Base-by-base conservation (phyloP, 345 rosid genomes). In the Nasturtium officinale region DNA sequence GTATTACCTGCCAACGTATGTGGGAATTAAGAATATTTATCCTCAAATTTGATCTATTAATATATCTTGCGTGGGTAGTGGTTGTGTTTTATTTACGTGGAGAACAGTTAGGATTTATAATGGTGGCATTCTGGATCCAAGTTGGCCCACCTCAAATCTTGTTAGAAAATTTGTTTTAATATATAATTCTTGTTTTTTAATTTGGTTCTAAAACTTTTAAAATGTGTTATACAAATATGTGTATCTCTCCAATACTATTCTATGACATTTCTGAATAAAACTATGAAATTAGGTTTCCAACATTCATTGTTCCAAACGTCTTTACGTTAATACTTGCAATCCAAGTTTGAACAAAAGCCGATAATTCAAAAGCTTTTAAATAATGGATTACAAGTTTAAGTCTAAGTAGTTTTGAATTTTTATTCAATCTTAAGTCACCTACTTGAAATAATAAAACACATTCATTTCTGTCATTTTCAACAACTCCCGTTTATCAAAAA, bases 141-240 rank as follows among this genome's bases (percentile, higher is more conserved):
- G 43, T 64, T 47, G 57, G 69, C 32, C 69, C 69, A 64, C 69
- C 56, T 47, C 29, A 64, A 47, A 64, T 47, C 67, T 32, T 64
- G 45, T 47, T 30, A 18, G 25, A 45, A 16, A 26, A 10, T 17
- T 2, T 3, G 9, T 11, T 33, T 53, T 10, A 3, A 59, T 7
- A 33, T 9, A 58, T 1, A 18, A 18, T n/a, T 38, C 16, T 40
- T 61, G 5, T 62, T 60, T 60, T n/a, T n/a, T n/a, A n/a, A 18
- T 60, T 38, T 21, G 65, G 64, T 38, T 13, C 18, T 58, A 58
- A 35, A 57, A 10, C 10, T 30, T 30, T 29, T 29, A 29, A 29
- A 29, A 29, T 29, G 1, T 29, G 6, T 29, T 29, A n/a, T n/a
- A n/a, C n/a, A n/a, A n/a, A n/a, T n/a, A n/a, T n/a, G n/a, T n/a